phyloP scores from a whole-genome alignment of 768 basidiomycete species.

The Tricholoma matsutake region DNA sequence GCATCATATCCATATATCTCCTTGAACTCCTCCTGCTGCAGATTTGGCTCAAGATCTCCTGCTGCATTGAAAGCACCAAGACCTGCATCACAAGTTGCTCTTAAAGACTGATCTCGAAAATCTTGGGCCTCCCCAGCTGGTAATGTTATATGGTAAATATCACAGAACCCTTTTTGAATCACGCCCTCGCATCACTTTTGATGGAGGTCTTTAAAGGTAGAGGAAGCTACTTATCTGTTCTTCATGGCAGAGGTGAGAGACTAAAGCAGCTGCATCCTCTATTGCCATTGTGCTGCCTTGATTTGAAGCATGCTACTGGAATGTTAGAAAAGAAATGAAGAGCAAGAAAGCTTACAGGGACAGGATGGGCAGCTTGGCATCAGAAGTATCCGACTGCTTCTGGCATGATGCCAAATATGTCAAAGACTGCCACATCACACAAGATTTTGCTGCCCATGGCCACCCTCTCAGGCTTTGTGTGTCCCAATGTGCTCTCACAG shows the following conservation, averaged over 20 bases:
- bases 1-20: slow-evolving; percentile 52
- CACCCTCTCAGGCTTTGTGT: no score
- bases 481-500: no score
- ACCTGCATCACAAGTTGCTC: slow-evolving; percentile 28
- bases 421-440: no score
- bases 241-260: slow-evolving; percentile 42
- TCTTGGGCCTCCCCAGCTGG: slow-evolving; percentile 40
- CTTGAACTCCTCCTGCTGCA: slow-evolving; percentile 46
- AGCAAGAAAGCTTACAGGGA: no score
- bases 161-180: slow-evolving; percentile 38
- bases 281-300: no score
- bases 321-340: no score
- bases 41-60: slow-evolving; percentile 11
- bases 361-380: no score
- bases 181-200: slow-evolving; percentile 43
- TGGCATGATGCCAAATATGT: no score
- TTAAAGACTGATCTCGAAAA: slow-evolving; percentile 38
- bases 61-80: slow-evolving; percentile 11
- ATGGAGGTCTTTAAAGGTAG: slow-evolving; percentile 50
- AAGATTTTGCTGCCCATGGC: no score
- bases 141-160: slow-evolving; percentile 42
- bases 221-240: slow-evolving; percentile 52
- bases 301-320: no score
- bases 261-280: no score
- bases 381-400: no score